Evolutionary conservation across 2,329 filamentous ascomycete genomes (phyloP).

Genomic region (Seiridium unicorne): DNA sequence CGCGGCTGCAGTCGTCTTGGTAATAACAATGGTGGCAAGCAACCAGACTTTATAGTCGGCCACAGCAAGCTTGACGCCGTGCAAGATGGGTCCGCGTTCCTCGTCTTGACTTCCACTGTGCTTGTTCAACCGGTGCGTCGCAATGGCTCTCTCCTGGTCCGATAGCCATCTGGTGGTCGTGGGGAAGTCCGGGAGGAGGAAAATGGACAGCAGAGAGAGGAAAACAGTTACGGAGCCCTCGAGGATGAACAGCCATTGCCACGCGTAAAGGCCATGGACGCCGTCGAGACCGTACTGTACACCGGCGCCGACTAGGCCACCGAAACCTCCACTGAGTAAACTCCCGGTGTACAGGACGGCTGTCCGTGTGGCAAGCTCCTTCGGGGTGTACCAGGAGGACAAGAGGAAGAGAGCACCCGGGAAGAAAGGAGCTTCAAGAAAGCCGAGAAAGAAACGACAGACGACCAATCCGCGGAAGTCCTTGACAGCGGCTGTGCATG

Average conservation of each 20-base stretch:
- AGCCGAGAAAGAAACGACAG: slow-evolving; percentile 36
- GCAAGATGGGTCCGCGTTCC: slow-evolving; percentile 16
- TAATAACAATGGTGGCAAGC: slow-evolving; percentile 15
- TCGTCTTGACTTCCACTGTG: slow-evolving; percentile 22
- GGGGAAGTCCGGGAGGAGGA: slow-evolving; percentile 24
- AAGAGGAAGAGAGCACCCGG: slow-evolving; percentile 42
- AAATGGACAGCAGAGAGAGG: slow-evolving; percentile 18
- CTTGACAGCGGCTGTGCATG: slow-evolving; percentile 34
- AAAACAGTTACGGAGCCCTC: slow-evolving; percentile 23
- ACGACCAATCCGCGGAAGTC: slow-evolving; percentile 32
- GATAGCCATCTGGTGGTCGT: slow-evolving; percentile 16
- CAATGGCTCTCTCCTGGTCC: slow-evolving; percentile 16
- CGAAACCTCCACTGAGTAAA: slow-evolving; percentile 65
- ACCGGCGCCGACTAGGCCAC: slow-evolving; percentile 56
- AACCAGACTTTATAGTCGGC: slow-evolving; percentile 20
- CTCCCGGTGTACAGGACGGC: slow-evolving; percentile 58
- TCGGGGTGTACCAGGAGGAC: slow-evolving; percentile 61
- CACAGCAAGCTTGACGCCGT: slow-evolving; percentile 11
- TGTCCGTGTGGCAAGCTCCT: slow-evolving; percentile 59
- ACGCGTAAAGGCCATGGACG: slow-evolving; percentile 52
- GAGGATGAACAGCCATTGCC: slow-evolving; percentile 33
- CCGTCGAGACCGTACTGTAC: slow-evolving; percentile 60
- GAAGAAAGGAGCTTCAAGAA: slow-evolving; percentile 39
- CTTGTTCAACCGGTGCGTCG: slow-evolving; percentile 17
- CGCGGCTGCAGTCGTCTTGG: slow-evolving; percentile 12